These are phyloP conservation scores for Saccharomycopsis fodiens DNA, from an alignment of 805 yeast species.

Conservation along the genomic window DNA sequence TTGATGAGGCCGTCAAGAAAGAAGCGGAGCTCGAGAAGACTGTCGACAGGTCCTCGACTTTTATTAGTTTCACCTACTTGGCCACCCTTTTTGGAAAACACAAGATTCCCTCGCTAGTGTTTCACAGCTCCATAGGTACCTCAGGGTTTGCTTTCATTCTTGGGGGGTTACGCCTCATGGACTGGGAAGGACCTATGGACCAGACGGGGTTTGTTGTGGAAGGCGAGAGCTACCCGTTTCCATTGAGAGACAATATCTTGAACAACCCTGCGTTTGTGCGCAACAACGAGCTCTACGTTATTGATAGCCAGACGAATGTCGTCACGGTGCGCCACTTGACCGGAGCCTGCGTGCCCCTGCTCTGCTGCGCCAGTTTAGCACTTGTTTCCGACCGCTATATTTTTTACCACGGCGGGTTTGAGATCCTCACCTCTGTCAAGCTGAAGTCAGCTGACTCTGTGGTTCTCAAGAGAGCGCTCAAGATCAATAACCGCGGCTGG, in stretches of 20 bases:
- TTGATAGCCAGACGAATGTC: conserved; percentile 35
- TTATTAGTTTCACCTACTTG: conserved; percentile 9
- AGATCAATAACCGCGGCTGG: conserved; percentile 47
- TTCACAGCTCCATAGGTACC: conserved; percentile 37
- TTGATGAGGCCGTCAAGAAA: not conserved
- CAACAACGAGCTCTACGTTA: conserved; percentile 30
- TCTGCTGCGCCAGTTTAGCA: conserved; percentile 41
- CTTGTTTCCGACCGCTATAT: conserved; percentile 49
- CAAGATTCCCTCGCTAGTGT: conserved; percentile 35
- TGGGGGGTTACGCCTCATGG: conserved; percentile 38
- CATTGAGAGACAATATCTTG: conserved; percentile 35
- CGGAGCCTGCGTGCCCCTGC: conserved; percentile 45
- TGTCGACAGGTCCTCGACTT: not conserved
- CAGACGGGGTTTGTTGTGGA: conserved; percentile 5
- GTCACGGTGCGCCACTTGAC: conserved; percentile 27
- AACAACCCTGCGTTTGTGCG: conserved; percentile 36
- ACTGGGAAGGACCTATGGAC: conserved; percentile 5
- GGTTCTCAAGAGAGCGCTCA: conserved; percentile 34
- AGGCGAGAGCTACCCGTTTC: conserved; percentile 35
- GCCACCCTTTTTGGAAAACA: conserved; percentile 33
- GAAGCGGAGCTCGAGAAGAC: not conserved
- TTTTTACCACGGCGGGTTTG: conserved; percentile 67
- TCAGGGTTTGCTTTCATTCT: conserved; percentile 32
- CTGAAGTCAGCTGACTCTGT: conserved; percentile 4
- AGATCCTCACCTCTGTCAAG: conserved; percentile 28